Evolutionary conservation across 768 basidiomycete species (phyloP), one percentile per base, ranked within the genome.

Genomic region (Chiua virens): DNA sequence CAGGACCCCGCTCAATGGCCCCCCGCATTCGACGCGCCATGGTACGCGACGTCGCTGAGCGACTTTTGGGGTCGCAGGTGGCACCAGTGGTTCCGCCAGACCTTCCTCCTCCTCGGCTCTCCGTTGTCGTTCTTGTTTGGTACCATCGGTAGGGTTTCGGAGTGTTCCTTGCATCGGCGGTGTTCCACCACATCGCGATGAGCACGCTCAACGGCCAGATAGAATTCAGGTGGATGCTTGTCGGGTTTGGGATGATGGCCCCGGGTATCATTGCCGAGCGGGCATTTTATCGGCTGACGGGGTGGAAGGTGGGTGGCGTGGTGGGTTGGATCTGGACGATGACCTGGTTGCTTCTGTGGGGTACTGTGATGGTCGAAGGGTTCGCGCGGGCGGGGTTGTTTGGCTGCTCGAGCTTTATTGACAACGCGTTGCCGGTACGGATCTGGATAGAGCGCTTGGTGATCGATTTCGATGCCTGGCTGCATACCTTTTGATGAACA

Each of bases 211-310:
- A 78, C 2, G 62, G 68, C 9, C 78, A 17, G 21, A 13, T 15
- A 8, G 41, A 79, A 15, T 68, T 73, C 1, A 79, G 38, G 52
- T 49, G 55, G 20, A 70, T 79, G 27, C 64, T 69, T 0, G 76
- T 76, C 2, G 81, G 78, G 58, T 86, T 84, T 61, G 49, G 83
- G 38, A 66, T 80, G 62, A 81, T 76, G 68, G 82, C 77, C 11
- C 53, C 79, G 1, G 82, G 81, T 2, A 60, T 79, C n/a, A 47
- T 80, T 4, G 42, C 79, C n/a, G 84, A 86, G 63, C 63, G 30
- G 27, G 50, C 3, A 37, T 68, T 52, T 51, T 39, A 50, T 42
- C 25, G 25, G 18, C 18, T 57, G 15, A 69, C 63, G 0, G 66
- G 69, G 7, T 47, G 55, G 38, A 57, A 49, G 30, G 65, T 71